Evolutionary conservation across 2,329 filamentous ascomycete species (phyloP).

Genomic region (Gliomastix tumulicola): DNA sequence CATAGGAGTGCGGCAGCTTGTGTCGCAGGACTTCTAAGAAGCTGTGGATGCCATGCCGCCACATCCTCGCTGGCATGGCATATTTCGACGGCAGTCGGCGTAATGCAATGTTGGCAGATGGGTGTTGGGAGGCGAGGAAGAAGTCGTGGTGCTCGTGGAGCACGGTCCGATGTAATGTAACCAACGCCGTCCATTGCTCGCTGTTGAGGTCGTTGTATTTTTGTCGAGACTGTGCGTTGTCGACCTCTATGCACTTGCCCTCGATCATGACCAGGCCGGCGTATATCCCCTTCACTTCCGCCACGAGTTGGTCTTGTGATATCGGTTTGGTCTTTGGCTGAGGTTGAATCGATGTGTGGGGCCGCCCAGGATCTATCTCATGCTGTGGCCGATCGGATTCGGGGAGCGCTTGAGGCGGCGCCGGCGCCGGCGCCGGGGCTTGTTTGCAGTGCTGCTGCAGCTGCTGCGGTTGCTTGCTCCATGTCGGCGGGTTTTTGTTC

Average conservation of each 20-base stretch:
- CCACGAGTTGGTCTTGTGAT: slow-evolving; percentile 73
- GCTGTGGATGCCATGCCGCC: slow-evolving; percentile 84
- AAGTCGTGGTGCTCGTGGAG: slow-evolving; percentile 81
- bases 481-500: too few relatives aligned
- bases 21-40: slow-evolving; percentile 74
- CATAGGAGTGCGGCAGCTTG: slow-evolving; percentile 66
- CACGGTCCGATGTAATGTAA: slow-evolving; percentile 72
- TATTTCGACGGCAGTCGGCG: slow-evolving; percentile 70
- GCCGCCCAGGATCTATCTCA: too few relatives aligned
- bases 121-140: slow-evolving; percentile 88
- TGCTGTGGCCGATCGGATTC: too few relatives aligned
- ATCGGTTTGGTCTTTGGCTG: too few relatives aligned
- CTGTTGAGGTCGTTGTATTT: too few relatives aligned
- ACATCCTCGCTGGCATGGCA: slow-evolving; percentile 89
- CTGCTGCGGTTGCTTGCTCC: too few relatives aligned
- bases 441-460: too few relatives aligned
- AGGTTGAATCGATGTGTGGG: too few relatives aligned
- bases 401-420: too few relatives aligned
- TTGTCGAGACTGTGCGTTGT: slow-evolving; percentile 52
- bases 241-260: slow-evolving; percentile 77
- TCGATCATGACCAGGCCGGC: slow-evolving; percentile 81
- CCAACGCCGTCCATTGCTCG: slow-evolving; percentile 79
- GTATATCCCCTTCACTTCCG: slow-evolving; percentile 80
- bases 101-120: slow-evolving; percentile 63
- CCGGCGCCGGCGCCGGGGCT: too few relatives aligned